Evolutionary conservation across 2,329 filamentous ascomycete species (phyloP).

Genomic region (Penicillium vulpinum): DNA sequence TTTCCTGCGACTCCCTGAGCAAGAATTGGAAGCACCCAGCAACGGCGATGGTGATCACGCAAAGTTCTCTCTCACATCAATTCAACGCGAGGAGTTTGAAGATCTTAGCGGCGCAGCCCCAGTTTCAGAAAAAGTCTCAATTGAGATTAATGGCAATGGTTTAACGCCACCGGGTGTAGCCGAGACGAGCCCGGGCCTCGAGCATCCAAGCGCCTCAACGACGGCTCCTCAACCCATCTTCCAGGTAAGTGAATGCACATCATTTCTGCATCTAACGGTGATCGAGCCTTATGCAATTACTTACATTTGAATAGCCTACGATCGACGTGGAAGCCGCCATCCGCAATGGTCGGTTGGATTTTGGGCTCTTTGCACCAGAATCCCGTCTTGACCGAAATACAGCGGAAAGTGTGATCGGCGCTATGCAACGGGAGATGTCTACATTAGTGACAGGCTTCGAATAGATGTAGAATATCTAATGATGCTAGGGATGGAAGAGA

Average conservation of each 20-base stretch:
- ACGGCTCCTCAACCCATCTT: slow-evolving; percentile 15
- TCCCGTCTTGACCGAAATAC: slow-evolving; percentile 13
- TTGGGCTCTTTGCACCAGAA: slow-evolving; percentile 23
- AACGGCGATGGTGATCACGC: not conserved
- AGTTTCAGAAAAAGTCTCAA: not conserved
- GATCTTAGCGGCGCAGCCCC: not conserved
- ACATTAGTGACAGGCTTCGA: slow-evolving; percentile 9
- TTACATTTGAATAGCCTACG: slow-evolving; percentile 23
- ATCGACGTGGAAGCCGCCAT: slow-evolving; percentile 28
- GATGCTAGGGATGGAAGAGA: slow-evolving; percentile 2
- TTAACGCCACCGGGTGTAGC: slow-evolving; percentile 6
- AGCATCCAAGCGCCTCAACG: slow-evolving; percentile 6
- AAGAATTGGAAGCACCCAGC: slow-evolving; percentile 8
- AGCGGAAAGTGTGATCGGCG: slow-evolving; percentile 17
- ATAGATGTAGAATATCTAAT: not conserved
- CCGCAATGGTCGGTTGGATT: slow-evolving; percentile 22
- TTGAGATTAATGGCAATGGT: slow-evolving; percentile 15
- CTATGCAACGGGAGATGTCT: slow-evolving; percentile 17
- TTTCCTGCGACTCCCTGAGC: slow-evolving; percentile 63
- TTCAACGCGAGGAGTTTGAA: slow-evolving; percentile 14
- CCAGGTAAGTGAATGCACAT: slow-evolving; percentile 20
- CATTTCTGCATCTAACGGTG: not conserved
- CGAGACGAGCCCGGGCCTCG: not conserved
- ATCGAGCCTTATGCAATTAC: slow-evolving; percentile 16
- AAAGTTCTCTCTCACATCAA: slow-evolving; percentile 10